Evolutionary conservation across 768 basidiomycete genomes (phyloP).

Genomic region (Termitomyces eurrhizus): DNA sequence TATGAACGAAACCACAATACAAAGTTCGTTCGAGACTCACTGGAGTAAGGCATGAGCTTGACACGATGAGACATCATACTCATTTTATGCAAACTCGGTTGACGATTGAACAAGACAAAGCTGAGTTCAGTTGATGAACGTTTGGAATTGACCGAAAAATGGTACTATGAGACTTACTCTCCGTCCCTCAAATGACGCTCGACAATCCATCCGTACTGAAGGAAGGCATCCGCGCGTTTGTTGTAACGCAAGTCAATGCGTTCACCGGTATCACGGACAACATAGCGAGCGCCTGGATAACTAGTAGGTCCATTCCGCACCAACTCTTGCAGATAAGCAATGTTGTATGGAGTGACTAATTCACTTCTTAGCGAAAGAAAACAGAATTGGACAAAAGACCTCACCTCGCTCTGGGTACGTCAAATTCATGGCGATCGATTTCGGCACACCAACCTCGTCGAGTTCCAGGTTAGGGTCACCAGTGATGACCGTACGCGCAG

Average conservation of each 20-base stretch:
- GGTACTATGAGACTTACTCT: conserved; percentile 63
- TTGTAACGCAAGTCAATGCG: conserved; percentile 96
- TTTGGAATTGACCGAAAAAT: neutral
- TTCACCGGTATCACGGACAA: conserved; percentile 95
- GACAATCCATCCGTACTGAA: conserved; percentile 98
- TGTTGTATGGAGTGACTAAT: conserved; percentile 95
- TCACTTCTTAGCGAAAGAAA: conserved; percentile 8
- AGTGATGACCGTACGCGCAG: conserved; percentile 97
- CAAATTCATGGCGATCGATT: conserved; percentile 94
- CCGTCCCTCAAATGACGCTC: conserved; percentile 97
- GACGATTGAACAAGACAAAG: conserved; percentile 94
- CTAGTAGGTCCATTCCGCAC: conserved; percentile 92
- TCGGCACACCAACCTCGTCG: conserved; percentile 96
- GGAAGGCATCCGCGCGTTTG: conserved; percentile 89
- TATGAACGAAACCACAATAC: conserved; percentile 6
- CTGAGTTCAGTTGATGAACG: conserved; percentile 31
- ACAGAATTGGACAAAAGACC: conserved; percentile 16
- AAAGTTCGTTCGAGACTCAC: conserved; percentile 42
- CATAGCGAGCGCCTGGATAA: conserved; percentile 96
- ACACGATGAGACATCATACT: conserved; percentile 99
- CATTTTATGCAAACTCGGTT: conserved; percentile 99
- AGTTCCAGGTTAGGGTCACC: conserved; percentile 96
- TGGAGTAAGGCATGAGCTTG: conserved; percentile 96
- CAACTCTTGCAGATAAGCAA: conserved; percentile 87
- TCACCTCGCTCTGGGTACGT: conserved; percentile 95